Evolutionary conservation across 257 asterid species (phyloP), one percentile per base, ranked within the genome.

Genomic region (Plantago elongata): DNA sequence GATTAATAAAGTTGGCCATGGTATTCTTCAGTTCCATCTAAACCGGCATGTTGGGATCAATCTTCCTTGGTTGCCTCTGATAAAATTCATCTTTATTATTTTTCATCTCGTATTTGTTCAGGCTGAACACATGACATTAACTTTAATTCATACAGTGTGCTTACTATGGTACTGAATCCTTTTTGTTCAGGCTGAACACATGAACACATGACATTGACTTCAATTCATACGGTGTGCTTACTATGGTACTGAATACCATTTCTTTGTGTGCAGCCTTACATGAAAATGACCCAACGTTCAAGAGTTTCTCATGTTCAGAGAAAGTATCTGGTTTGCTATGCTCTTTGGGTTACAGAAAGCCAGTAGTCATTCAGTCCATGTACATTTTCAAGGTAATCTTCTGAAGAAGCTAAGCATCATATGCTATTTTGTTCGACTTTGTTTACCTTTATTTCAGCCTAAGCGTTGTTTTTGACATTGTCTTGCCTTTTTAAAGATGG

Each of bases 1-100:
- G 22, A 83, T 84, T 43, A 84, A 87, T 79, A 87, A 87, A 87
- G 96, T 87, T 69, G 94, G 96, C n/a, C 90, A 87, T 62, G 96
- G 94, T 84, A 87, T 62, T 67, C 62, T 56, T 51, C 42, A 51
- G 30, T 46, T 16, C 9, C 45, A 30, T 61, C 47, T 62, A 50
- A 18, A 30, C 11, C 60, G 14, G 18, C 51, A 51, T 51, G n/a
- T 40, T 40, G 38, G 37, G 29, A 12, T 46, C 59, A 14, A 58
- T 49, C 27, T 22, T 40, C 12, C 9, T 13, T 30, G 0, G 27
- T 57, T 11, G 5, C 61, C 13, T 1, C 27, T 56, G 15, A 11
- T 18, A 3, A 30, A 14, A 14, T 34, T 47, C 61, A 34, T 1
- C 48, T 45, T 5, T 22, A 40, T 49, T 63, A 29, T 37, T 54